phyloP scores from a whole-genome alignment of 176 grass and related monocot genomes.

The Phyllostachys edulis region DNA sequence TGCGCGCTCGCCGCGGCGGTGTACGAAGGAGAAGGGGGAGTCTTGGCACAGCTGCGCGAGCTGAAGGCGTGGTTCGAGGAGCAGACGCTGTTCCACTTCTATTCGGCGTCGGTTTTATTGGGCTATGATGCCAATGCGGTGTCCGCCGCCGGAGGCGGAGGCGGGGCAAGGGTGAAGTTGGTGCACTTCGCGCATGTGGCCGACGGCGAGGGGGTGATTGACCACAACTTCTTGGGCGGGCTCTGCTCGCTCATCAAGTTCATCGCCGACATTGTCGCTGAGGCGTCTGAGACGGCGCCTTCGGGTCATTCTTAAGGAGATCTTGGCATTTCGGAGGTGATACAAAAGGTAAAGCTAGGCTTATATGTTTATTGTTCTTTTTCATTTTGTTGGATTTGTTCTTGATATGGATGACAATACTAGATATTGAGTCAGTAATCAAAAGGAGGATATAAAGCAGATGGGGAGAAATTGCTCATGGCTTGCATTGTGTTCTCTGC shows the following conservation, averaged over 20 bases:
- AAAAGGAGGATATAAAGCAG: slow-evolving; percentile 1
- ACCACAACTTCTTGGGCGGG: slow-evolving; percentile 89
- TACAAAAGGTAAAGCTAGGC: slow-evolving; percentile 17
- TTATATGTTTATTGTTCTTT: slow-evolving; percentile 17
- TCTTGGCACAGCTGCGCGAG: slow-evolving; percentile 72
- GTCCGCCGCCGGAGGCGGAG: not conserved
- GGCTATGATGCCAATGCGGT: slow-evolving; percentile 58
- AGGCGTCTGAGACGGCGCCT: slow-evolving; percentile 9
- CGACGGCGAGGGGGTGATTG: slow-evolving; percentile 73
- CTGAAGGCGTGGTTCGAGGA: slow-evolving; percentile 91
- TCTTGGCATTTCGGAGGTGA: not conserved
- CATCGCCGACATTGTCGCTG: slow-evolving; percentile 55
- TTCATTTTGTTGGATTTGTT: slow-evolving; percentile 23
- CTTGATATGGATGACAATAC: slow-evolving; percentile 20
- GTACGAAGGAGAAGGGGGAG: slow-evolving; percentile 55
- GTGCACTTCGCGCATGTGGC: slow-evolving; percentile 82
- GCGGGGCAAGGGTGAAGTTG: slow-evolving; percentile 59
- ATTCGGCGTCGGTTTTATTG: slow-evolving; percentile 71
- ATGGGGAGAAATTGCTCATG: not conserved
- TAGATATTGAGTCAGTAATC: slow-evolving; percentile 10
- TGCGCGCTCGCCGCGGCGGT: slow-evolving; percentile 54
- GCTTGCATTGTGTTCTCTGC: not conserved
- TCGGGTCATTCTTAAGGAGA: slow-evolving; percentile 19
- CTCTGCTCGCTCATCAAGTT: slow-evolving; percentile 81
- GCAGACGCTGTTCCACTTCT: slow-evolving; percentile 90